Base-by-base conservation (phyloP, 352 stramenopile species). In the Globisporangium mamillatum region DNA sequence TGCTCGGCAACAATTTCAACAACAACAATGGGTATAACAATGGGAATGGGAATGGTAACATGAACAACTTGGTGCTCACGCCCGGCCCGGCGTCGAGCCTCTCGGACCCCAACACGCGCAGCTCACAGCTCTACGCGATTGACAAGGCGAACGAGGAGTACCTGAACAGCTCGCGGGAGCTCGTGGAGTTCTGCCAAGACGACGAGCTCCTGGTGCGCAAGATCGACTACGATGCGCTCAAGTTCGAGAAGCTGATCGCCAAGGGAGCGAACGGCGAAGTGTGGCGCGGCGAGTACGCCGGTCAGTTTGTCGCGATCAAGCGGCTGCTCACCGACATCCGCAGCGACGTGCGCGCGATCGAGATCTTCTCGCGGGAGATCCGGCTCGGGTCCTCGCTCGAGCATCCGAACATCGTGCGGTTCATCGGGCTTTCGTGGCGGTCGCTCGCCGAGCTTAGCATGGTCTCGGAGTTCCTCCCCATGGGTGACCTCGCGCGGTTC, bases 381-480 rank as follows among this genome's bases (percentile, higher is more conserved):
- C 74, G 79, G 0, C 72, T 92, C 0, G 77, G 75, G 0, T 76
- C 84, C 0, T 66, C 70, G 29, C 68, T 92, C 0, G 78, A 80
- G 2, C 84, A 92, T 36, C 81, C 80, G 2, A 89, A 89, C 64
- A 90, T 92, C n/a, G 84, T 90, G 25, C 75, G 72, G 6, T 92
- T 90, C 56, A 74, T 90, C 18, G 80, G 84, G 3, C 41, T 90
- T 2, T 77, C 82, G n/a, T 92, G 84, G 84, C 75, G 71, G 12
- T 69, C 68, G 12, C 63, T 89, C 4, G 74, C 75, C 0, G 80
- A 92, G 25, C 50, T 92, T 24, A 84, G 74, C 29, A 87, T 85
- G 36, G 71, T 92, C 12, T 84, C 77, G 3, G 84, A 92, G 69
- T 90, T 88, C 60, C 80, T 92, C 71, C 61, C 73, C 14, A 69